Evolutionary conservation across 805 yeast species (phyloP), one percentile per base, ranked within the genome.

Genomic region (Starmerella vaccinii): DNA sequence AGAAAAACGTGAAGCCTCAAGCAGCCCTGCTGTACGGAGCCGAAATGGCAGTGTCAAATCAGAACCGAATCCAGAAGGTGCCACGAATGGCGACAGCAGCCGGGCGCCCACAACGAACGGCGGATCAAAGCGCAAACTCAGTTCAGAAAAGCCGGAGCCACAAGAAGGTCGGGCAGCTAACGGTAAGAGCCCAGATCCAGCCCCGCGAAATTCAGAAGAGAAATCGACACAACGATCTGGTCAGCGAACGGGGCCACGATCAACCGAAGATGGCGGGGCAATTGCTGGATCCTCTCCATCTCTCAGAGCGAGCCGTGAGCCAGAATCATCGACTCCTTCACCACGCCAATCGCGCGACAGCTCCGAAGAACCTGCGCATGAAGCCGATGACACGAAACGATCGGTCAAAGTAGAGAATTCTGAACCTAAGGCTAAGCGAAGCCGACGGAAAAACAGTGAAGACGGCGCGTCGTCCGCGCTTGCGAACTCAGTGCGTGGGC

Each of bases 361-460:
- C 15, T 41, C 45, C 4, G 34, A 43, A 32, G 38, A 43, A 18
- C 35, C 26, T 2, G 6, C 26, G 27, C 34, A 42, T 8, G 33
- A 21, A 15, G 22, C 26, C 12, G 26, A 42, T 9, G 35, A 18
- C 13, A 22, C 34, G 5, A 10, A 18, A 22, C 21, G 39, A 3
- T 15, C 24, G 5, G 22, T 21, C 21, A 30, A 13, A 15, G 18
- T 24, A 6, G 32, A 33, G 32, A 32, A 45, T 7, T 32, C 24
- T 9, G 33, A 34, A 15, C 10, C 21, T 32, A 39, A 18, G 35
- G 44, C 41, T 34, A 42, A 29, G 26, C 50, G 46, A 12, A 16
- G 10, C 19, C 46, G 50, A 5, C 54, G 51, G 3, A 46, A 27
- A 12, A 34, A 35, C 13, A 24, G 41, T 23, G 44, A 50, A 5